Conservation (phyloP, 331 rosid species). For the Quercus phellos region DNA sequence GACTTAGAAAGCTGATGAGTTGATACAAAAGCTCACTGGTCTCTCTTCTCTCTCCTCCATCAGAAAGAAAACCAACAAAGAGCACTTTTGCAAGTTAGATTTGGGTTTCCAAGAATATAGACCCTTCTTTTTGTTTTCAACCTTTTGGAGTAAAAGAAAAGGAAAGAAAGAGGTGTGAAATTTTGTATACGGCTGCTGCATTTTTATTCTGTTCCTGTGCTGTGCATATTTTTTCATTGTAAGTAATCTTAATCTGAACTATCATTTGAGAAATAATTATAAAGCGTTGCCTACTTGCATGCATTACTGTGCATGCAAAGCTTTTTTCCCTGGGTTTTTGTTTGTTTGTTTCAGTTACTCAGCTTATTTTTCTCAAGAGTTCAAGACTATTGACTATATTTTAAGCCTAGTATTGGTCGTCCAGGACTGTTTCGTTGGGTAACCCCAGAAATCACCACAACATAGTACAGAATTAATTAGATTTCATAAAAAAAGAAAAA, state of each 20-base stretch:
- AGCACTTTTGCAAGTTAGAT: neutral
- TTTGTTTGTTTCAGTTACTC: neutral
- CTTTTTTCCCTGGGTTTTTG: neutral
- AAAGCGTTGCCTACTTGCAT: neutral
- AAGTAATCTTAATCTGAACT: neutral
- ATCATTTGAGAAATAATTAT: neutral
- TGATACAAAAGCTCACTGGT: conserved; percentile 6
- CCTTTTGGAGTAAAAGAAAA: neutral
- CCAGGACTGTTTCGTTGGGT: too few species aligned
- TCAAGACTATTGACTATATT: neutral
- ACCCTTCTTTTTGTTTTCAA: neutral
- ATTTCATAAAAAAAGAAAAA: too few species aligned
- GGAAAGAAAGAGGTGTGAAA: neutral
- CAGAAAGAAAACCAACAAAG: neutral
- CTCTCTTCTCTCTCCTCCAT: neutral
- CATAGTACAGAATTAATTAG: too few species aligned
- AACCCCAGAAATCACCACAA: too few species aligned
- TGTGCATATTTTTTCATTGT: conserved; percentile 1
- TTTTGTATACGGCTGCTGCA: neutral
- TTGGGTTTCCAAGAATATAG: neutral
- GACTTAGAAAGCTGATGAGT: conserved; percentile 50
- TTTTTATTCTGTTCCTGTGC: neutral
- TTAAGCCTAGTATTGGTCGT: too few species aligned
- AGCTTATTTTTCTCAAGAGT: neutral
- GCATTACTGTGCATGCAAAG: neutral